Conservation (phyloP, 331 rosid genomes). For the Quercus tomentella region DNA sequence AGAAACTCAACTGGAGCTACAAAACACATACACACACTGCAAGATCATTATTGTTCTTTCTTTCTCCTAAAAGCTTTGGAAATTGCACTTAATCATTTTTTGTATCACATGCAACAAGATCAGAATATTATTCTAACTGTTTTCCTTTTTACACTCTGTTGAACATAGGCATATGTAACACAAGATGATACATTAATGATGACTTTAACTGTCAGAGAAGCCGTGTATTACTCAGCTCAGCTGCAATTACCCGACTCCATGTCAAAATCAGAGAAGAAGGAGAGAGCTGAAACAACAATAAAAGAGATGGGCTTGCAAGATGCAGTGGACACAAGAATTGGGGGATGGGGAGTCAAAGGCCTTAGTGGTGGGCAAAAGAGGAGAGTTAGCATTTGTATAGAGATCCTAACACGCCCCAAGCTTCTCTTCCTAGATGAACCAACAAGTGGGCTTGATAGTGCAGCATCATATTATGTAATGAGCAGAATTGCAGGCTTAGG, state of each 20-base stretch:
- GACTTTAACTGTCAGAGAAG: slow-evolving; percentile 54
- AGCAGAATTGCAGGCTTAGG: slow-evolving; percentile 48
- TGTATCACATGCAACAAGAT: not conserved
- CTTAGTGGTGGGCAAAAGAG: slow-evolving; percentile 75
- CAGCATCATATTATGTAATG: slow-evolving; percentile 81
- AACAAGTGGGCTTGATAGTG: slow-evolving; percentile 81
- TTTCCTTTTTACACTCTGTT: not conserved
- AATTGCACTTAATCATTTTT: not conserved
- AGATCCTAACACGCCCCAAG: slow-evolving; percentile 56
- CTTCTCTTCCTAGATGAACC: slow-evolving; percentile 85
- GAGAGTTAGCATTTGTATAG: slow-evolving; percentile 75
- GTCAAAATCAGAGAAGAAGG: slow-evolving; percentile 54
- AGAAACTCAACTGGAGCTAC: no score
- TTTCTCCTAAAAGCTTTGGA: no score
- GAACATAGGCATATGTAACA: slow-evolving; percentile 64
- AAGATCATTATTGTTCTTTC: no score
- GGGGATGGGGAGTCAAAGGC: slow-evolving; percentile 64
- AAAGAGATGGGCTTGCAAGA: slow-evolving; percentile 74
- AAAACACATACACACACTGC: no score
- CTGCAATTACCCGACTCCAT: slow-evolving; percentile 66
- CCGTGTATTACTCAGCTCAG: slow-evolving; percentile 66
- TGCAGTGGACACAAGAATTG: slow-evolving; percentile 60
- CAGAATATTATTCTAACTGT: not conserved
- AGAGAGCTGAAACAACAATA: slow-evolving; percentile 50
- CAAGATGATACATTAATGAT: slow-evolving; percentile 65